Base-by-base conservation (phyloP, 768 basidiomycete genomes). In the Mrakia blollopis region DNA sequence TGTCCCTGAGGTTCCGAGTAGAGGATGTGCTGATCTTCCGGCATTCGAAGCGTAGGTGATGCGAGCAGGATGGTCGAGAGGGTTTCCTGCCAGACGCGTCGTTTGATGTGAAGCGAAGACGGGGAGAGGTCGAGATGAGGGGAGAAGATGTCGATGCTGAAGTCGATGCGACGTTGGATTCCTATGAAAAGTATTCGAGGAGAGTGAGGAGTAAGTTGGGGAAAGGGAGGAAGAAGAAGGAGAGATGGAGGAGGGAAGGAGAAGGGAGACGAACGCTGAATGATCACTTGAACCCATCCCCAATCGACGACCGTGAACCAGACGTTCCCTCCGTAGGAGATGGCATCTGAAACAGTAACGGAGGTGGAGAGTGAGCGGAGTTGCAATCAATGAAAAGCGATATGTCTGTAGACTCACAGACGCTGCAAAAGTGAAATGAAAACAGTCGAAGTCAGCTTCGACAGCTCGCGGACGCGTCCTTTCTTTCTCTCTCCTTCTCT, bases 121-220 rank as follows among this genome's bases (percentile, higher is more conserved):
- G 47, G 35, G 30, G 74, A 65, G 6, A 80, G 37, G 74, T 74
- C 82, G 80, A 78, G 83, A 89, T 87, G 86, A 30, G 92, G 92
- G 23, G 91, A 92, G 82, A 92, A 92, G 70, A 92, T 87, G 81
- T 93, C 92, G 78, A 92, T 87, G 82, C 90, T 91, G 83, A 91
- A 92, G 83, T 92, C 91, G 52, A 92, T 86, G 35, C 92, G 87
- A 35, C 75, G 50, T 54, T 81, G 79, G 8, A 72, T 63, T 13
- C 73, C 75, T 67, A 73, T 14, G 5, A 23, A 25, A 39, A 62
- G 32, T 13, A 28, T 21, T 23, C n/a, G n/a, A n/a, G n/a, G n/a
- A n/a, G 44, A 47, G 10, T 23, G 28, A 47, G 1, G 16, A 54
- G n/a, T 7, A 8, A 57, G 35, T 50, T 18, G 39, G 39, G 11